Evolutionary conservation across 768 basidiomycete species (phyloP), one percentile per base, ranked within the genome.

Genomic region (Mycena indigotica): DNA sequence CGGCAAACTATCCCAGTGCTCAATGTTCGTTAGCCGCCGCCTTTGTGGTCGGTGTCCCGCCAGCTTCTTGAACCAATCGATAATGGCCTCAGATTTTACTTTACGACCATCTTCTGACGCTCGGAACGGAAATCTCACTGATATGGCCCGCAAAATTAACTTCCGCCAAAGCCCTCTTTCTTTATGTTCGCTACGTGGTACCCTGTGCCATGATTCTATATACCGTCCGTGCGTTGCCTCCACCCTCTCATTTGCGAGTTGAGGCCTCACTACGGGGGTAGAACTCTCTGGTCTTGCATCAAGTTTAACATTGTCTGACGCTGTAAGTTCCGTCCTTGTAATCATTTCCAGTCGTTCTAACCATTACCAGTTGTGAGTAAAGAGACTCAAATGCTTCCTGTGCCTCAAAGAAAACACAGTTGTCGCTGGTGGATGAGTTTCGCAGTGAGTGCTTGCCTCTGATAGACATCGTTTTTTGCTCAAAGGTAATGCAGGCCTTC

Each of bases 41-140:
- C 24, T 44, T 45, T 19, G 61, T 63, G 39, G 61, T 63, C 41
- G n/a, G n/a, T n/a, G 61, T 51, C 30, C 24, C 23, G 5, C n/a
- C 23, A 8, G 4, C 25, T 12, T 10, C 41, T 58, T 28, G 41
- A 44, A 56, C 16, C 26, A 17, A 41, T n/a, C 25, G 3, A 8
- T 35, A 35, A 35, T 19, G n/a, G 15, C 13, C 21, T 23, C 48
- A 63, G 62, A 41, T 63, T 52, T 50, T 64, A 1, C 40, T 64
- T 24, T 64, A 64, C 24, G 62, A 64, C 28, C 62, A 64, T 48
- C 32, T 60, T 1, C 50, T 64, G 41, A 35, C 58, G 2, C 21
- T 63, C 8, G 58, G 58, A 24, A 49, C 25, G 32, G 62, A 64
- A 40, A 45, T 57, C 50, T 28, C 44, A 3, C 17, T 64, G 2